Base-by-base conservation (phyloP, 805 yeast genomes). In the Kazachstania martiniae region DNA sequence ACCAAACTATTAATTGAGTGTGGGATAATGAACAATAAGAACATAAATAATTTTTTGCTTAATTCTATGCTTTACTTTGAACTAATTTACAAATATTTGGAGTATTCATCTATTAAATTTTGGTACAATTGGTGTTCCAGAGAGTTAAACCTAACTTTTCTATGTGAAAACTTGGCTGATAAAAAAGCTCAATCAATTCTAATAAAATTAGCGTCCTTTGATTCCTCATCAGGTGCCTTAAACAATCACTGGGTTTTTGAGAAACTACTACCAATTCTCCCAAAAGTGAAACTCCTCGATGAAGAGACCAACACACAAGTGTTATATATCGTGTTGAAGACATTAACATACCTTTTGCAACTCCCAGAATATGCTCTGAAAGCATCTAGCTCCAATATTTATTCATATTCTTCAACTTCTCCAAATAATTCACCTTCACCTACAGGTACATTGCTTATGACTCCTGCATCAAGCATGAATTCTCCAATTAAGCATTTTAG, bases 51-150 rank as follows among this genome's bases (percentile, higher is more conserved):
- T 4, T 34, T 47, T 3, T 36, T 25, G 5, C 33, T 5, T 8
- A 35, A 48, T 29, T 18, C 35, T 10, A 22, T 33, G 4, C 33
- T 51, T 10, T 39, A 39, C 17, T 38, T 52, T 13, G 46, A 48
- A 18, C 28, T 49, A 8, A 25, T 46, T n/a, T 44, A 44, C 29
- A 41, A 34, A 18, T 48, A 36, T 23, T 34, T 47, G 16, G 51
- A 47, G 12, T 38, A 30, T 17, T 43, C 46, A 3, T 40, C 54
- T 1, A 34, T 38, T 8, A 34, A 33, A n/a, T 47, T 39, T 25
- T 52, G 56, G 56, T 42, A 45, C 18, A 36, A 38, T 8, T 52
- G 58, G 58, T 49, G 55, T 33, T 32, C 36, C 2, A 29, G 34
- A 5, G 40, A 45, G 32, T 21, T 49, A 9, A 38, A 42, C 18